Evolutionary conservation across 768 basidiomycete genomes (phyloP).

Genomic region (Lactarius deliciosus): DNA sequence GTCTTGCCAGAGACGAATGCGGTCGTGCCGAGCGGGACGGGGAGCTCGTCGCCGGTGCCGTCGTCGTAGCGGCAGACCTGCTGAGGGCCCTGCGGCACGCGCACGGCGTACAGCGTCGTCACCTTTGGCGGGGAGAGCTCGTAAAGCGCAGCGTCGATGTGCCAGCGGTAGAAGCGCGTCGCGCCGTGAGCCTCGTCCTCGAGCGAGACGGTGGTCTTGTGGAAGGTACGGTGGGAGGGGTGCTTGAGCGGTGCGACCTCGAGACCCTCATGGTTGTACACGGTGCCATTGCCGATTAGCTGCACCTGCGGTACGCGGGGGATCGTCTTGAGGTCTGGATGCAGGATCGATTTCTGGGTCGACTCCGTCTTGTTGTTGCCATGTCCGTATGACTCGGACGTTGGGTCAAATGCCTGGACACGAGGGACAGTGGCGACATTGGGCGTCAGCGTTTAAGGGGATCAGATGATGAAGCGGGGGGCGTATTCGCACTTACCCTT

Average conservation of each 20-base stretch:
- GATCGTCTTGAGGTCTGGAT: constrained; percentile 86
- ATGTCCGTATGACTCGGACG: constrained; percentile 70
- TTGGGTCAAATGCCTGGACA: constrained; percentile 71
- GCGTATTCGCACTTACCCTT: constrained; percentile 50
- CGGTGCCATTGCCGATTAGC: constrained; percentile 82
- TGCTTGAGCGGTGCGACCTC: constrained; percentile 73
- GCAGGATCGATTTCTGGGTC: constrained; percentile 76
- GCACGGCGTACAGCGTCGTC: constrained; percentile 78
- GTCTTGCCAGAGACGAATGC: constrained; percentile 76
- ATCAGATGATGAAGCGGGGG: not conserved
- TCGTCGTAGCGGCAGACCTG: constrained; percentile 80
- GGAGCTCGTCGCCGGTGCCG: constrained; percentile 75
- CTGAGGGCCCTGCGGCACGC: constrained; percentile 58
- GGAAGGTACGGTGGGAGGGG: constrained; percentile 80
- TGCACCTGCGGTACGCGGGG: constrained; percentile 86
- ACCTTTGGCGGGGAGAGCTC: constrained; percentile 75
- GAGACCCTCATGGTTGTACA: constrained; percentile 76
- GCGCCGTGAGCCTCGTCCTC: constrained; percentile 70
- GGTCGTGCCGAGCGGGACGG: constrained; percentile 81
- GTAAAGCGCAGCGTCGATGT: constrained; percentile 85
- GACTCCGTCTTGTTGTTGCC: constrained; percentile 83
- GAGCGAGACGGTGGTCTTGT: constrained; percentile 66
- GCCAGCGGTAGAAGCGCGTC: constrained; percentile 87
- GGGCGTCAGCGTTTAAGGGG: not conserved
- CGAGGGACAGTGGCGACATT: constrained; percentile 7